A percentile compares a stretch with the other conserved stretches of the same genome.
These are phyloP conservation scores for Fusarium palustre DNA, from an alignment of 2,329 filamentous ascomycete genomes.

Conservation along the genomic window DNA sequence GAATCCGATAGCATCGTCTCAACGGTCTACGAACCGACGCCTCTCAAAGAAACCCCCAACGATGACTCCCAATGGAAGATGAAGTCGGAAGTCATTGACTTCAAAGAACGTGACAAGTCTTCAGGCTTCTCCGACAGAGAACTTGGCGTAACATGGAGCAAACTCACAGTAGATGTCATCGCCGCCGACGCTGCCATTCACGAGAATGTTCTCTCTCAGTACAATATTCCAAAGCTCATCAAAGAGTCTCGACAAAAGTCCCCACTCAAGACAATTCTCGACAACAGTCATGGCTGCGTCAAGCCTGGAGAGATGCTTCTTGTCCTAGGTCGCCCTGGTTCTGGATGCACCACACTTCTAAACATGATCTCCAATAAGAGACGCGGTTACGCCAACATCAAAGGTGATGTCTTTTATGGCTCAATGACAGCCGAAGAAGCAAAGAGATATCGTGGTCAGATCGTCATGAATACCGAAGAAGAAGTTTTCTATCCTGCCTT, in stretches of 20 bases:
- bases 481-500: conserved; percentile 73
- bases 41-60: conserved; percentile 10
- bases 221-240: conserved; percentile 65
- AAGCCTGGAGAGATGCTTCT: conserved; percentile 79
- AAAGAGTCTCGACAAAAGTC: conserved; percentile 66
- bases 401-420: conserved; percentile 70
- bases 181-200: conserved; percentile 72
- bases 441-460: conserved; percentile 66
- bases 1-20: conserved; percentile 46
- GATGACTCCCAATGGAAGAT: conserved; percentile 57
- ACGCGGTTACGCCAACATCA: conserved; percentile 67
- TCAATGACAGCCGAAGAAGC: conserved; percentile 61
- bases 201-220: conserved; percentile 71
- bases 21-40: conserved; percentile 41
- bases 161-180: conserved; percentile 71
- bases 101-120: conserved; percentile 57
- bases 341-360: conserved; percentile 77
- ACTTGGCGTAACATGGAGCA: conserved; percentile 73
- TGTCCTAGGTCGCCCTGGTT: conserved; percentile 75
- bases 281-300: conserved; percentile 74
- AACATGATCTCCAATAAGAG: conserved; percentile 76
- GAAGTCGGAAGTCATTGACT: conserved; percentile 60
- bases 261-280: conserved; percentile 72
- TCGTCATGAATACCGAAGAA: conserved; percentile 79
- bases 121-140: conserved; percentile 61